phyloP scores from a whole-genome alignment of 2,329 filamentous ascomycete genomes.

The Lachnellula occidentalis region DNA sequence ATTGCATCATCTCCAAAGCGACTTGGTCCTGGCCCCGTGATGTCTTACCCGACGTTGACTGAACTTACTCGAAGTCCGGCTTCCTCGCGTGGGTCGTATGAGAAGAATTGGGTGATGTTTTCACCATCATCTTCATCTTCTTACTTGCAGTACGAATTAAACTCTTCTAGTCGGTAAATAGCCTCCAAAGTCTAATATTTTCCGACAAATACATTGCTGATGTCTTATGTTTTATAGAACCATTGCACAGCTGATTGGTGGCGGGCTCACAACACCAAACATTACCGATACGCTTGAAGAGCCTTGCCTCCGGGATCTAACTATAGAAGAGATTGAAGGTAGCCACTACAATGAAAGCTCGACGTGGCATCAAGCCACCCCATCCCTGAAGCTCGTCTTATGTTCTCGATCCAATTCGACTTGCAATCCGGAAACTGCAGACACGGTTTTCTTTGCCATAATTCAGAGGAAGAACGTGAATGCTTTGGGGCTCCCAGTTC shows the following conservation, averaged over 20 bases:
- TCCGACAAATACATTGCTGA: not conserved
- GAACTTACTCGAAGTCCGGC: conserved; percentile 36
- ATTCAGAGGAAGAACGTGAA: conserved; percentile 36
- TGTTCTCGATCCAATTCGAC: conserved; percentile 28
- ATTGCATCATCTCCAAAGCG: conserved; percentile 19
- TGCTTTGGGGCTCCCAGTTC: conserved; percentile 29
- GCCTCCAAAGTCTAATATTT: not conserved
- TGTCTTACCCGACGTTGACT: conserved; percentile 29
- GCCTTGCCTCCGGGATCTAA: conserved; percentile 18
- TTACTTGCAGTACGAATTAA: conserved; percentile 35
- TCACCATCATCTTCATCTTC: conserved; percentile 30
- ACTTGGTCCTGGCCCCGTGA: conserved; percentile 20
- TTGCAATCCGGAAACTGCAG: conserved; percentile 20
- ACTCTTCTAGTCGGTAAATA: conserved; percentile 17
- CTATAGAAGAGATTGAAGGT: conserved; percentile 5
- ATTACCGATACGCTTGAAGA: conserved; percentile 16
- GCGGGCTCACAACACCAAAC: conserved; percentile 22
- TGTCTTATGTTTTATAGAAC: not conserved
- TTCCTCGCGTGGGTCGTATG: conserved; percentile 30
- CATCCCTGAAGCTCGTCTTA: conserved; percentile 33
- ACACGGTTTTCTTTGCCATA: conserved; percentile 32
- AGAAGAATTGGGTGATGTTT: conserved; percentile 39
- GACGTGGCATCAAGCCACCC: conserved; percentile 37
- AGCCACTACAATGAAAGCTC: conserved; percentile 14
- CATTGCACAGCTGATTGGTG: conserved; percentile 21